Percentiles rank a stretch among this genome's conserved stretches.
Conservation (phyloP, 1,284 basidiomycete species). For the Marasmius oreades region DNA sequence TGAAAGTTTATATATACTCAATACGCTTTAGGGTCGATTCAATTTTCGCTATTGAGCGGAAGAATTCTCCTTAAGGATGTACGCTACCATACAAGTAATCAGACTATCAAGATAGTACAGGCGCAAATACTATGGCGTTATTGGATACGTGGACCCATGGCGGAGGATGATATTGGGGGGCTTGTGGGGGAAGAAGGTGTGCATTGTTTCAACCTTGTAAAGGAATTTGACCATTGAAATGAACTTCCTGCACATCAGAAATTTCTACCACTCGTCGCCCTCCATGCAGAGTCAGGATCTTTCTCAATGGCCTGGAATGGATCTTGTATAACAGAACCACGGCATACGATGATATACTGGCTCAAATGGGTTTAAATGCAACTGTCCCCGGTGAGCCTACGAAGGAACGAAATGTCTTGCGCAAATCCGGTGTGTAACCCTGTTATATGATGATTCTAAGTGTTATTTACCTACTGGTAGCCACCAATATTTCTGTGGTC, state of each 20-base stretch:
- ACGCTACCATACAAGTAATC: constrained; percentile 86
- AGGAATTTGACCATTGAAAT: no score
- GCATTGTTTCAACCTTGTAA: constrained; percentile 26
- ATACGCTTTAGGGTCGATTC: constrained; percentile 66
- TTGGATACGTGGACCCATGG: constrained; percentile 77
- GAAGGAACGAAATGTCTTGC: constrained; percentile 22
- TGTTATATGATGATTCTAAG: background rate
- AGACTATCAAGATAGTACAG: constrained; percentile 79
- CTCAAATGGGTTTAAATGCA: constrained; percentile 56
- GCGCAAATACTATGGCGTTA: constrained; percentile 88
- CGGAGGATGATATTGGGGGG: constrained; percentile 61
- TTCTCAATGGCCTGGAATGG: constrained; percentile 84
- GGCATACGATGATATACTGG: constrained; percentile 81
- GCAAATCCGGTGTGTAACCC: background rate
- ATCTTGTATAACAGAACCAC: constrained; percentile 88
- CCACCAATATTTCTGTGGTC: constrained; percentile 23
- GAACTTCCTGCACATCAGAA: constrained; percentile 19
- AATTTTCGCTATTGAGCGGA: constrained; percentile 86
- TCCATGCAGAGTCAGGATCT: constrained; percentile 76
- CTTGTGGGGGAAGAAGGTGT: constrained; percentile 48
- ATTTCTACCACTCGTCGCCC: constrained; percentile 36
- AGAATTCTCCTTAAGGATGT: constrained; percentile 84
- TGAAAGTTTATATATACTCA: background rate
- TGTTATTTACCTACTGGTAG: constrained; percentile 11
- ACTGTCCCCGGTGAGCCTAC: constrained; percentile 27